These are phyloP conservation scores for Boletus tomentosulus DNA, from an alignment of 768 basidiomycete genomes.

Conservation along the genomic window DNA sequence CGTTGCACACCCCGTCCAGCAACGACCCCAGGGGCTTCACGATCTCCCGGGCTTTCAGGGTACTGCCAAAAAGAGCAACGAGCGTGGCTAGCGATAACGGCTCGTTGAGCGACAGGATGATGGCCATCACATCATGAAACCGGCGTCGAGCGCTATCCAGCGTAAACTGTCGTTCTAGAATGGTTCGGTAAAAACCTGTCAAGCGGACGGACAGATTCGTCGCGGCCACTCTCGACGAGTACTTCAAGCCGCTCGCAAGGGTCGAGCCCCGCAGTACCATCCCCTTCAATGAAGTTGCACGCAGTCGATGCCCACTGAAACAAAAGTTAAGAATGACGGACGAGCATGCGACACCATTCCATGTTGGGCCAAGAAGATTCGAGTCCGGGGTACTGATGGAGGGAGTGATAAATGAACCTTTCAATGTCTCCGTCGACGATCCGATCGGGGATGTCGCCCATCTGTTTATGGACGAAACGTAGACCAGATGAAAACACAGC, in stretches of 20 bases:
- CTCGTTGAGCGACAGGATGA: neutral
- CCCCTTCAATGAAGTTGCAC: neutral
- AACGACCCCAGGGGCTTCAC: no score
- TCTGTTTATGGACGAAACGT: neutral
- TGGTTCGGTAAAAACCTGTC: neutral
- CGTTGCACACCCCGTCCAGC: neutral
- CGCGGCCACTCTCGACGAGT: no score
- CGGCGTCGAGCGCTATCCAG: neutral
- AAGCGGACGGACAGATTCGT: neutral
- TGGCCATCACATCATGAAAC: constrained; percentile 3
- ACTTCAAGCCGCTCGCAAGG: neutral
- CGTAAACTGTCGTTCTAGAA: neutral
- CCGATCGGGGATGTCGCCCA: neutral
- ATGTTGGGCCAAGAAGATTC: neutral
- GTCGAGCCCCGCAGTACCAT: neutral
- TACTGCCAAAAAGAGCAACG: no score
- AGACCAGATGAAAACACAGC: neutral
- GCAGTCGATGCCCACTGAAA: constrained; percentile 27
- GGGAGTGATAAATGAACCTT: no score
- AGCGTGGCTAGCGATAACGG: neutral
- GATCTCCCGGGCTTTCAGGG: no score
- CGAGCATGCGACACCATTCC: constrained; percentile 1
- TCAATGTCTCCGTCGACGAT: no score
- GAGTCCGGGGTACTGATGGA: neutral
- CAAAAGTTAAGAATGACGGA: constrained; percentile 15